Base-by-base conservation (phyloP, 75 land plant species). In the Picea sitchensis region DNA sequence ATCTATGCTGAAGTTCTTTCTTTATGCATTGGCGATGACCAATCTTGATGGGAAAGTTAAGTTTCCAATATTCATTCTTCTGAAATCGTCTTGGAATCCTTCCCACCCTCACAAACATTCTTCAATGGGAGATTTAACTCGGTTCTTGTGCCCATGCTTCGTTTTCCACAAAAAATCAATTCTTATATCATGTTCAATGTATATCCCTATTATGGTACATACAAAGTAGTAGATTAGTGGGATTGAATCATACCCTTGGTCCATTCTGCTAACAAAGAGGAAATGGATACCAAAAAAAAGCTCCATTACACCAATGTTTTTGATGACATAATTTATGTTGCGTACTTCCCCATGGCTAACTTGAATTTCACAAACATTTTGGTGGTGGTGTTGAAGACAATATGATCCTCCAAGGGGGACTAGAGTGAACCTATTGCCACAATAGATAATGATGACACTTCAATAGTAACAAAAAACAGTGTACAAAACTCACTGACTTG, bases 381-480 rank as follows among this genome's bases (percentile, higher is more conserved):
- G 14, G 84, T 95, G 3, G 83, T 91, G 56, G 93, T 95, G 11
- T 79, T 90, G 7, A 98, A 93, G 79, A 83, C 90, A 3, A 98
- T 98, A 3, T 97, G 99, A 98, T 98, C 99, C 5, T 90, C 95
- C 0, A 59, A 36, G 7, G 99, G 99, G 2, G 96, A 90, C 47
- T 20, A 78, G 0, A 87, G 69, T 36, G 86, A 87, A 79, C 85
- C 94, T 3, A 94, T 84, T 51, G 94, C 93, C 15, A 86, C 91
- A 0, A 5, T 61, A 0, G 93, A 95, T 79, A 91, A 95, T 68
- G 96, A 93, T 20, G 88, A 83, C 65, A 83, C 87, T 1, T 93
- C 80, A 93, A 91, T 65, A 91, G 89, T 71, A 93, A 93, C 26
- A 26, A 26, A 26, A 26, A 26, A 26, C 26, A 26, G 26, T 26